Evolutionary conservation across 148 eudicot genomes (phyloP).

Genomic region (Euryodendron excelsum): DNA sequence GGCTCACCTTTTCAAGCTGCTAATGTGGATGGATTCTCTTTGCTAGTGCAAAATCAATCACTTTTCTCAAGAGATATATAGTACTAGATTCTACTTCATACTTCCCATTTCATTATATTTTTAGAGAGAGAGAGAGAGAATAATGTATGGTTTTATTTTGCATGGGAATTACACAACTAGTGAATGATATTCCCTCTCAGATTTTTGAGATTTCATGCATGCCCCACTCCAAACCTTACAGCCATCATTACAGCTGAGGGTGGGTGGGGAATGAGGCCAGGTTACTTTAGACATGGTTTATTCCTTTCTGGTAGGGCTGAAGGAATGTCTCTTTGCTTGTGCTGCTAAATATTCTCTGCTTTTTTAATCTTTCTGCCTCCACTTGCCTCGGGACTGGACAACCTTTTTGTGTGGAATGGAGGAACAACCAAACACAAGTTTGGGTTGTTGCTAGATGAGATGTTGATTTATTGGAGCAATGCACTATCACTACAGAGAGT

Average conservation of each 20-base stretch:
- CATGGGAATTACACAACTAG: conserved; percentile 17
- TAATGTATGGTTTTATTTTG: background rate
- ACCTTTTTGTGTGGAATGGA: conserved; percentile 9
- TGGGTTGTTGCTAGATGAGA: too few species aligned
- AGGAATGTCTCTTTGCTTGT: conserved; percentile 29
- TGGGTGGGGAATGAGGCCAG: conserved; percentile 3
- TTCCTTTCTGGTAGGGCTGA: conserved; percentile 17
- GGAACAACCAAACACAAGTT: background rate
- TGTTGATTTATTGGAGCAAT: background rate
- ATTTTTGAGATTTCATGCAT: background rate
- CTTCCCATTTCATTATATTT: background rate
- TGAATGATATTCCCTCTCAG: background rate
- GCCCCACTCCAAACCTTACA: background rate
- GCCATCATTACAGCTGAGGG: conserved; percentile 25
- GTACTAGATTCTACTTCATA: conserved; percentile 10
- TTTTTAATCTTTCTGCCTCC: conserved; percentile 14
- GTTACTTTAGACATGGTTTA: conserved; percentile 1
- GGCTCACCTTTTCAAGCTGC: conserved; percentile 18
- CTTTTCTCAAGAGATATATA: conserved; percentile 20
- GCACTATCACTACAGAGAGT: too few species aligned
- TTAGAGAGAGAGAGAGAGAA: background rate
- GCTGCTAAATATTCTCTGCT: background rate
- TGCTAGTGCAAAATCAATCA: conserved; percentile 16
- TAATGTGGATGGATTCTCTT: background rate
- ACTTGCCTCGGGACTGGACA: conserved; percentile 20